phyloP scores from a whole-genome alignment of 352 stramenopile species.

The Phytophthora constricta region DNA sequence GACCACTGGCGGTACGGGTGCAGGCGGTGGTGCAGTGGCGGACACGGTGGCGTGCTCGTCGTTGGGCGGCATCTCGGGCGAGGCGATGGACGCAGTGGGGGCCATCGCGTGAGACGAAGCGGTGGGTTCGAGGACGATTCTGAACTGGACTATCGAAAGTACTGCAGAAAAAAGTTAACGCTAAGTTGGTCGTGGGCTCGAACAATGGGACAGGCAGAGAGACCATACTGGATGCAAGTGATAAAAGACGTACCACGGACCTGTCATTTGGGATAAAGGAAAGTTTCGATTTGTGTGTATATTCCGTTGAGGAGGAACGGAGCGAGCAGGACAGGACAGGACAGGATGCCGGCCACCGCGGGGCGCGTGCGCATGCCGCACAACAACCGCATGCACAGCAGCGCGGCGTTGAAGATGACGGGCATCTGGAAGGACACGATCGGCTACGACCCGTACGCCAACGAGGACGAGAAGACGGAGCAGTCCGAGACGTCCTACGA shows the following conservation, averaged over 20 bases:
- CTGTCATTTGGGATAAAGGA: constrained; percentile 6
- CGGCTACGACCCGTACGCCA: constrained; percentile 95
- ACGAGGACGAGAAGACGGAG: constrained; percentile 60
- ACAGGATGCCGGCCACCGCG: constrained; percentile 84
- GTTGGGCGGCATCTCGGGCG: constrained; percentile 30
- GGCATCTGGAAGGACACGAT: constrained; percentile 98
- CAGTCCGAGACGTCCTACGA: constrained; percentile 82
- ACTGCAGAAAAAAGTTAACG: no score
- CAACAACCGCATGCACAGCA: constrained; percentile 97
- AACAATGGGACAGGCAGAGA: background rate
- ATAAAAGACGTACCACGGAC: background rate
- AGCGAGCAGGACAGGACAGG: background rate
- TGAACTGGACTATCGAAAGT: no score
- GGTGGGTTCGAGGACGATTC: no score
- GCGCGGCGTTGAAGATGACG: constrained; percentile 93
- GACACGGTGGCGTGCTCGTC: constrained; percentile 19
- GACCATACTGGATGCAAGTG: background rate
- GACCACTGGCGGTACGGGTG: constrained; percentile 22
- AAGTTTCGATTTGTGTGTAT: background rate
- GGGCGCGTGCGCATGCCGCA: constrained; percentile 95
- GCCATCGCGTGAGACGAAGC: constrained; percentile 26
- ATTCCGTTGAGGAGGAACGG: background rate
- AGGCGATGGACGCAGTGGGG: constrained; percentile 38
- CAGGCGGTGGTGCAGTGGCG: background rate
- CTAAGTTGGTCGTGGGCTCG: constrained; percentile 14